Conservation (phyloP, 805 yeast genomes). For the Zygosaccharomyces kombuchaensis region DNA sequence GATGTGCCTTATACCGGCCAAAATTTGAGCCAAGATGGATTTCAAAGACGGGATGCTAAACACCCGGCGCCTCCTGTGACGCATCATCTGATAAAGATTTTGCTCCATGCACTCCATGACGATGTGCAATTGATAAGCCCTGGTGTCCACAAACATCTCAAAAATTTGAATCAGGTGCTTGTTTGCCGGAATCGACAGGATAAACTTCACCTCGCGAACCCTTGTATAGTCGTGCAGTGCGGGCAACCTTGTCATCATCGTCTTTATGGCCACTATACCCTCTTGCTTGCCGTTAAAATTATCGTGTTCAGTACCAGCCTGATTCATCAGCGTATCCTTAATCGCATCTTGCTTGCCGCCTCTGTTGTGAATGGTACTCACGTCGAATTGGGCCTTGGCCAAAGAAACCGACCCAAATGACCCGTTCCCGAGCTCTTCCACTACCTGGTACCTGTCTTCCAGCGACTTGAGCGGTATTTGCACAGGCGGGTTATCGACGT, state of each 20-base stretch:
- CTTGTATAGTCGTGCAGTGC: conserved; percentile 52
- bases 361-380: conserved; percentile 5
- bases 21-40: conserved; percentile 65
- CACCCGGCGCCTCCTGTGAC: conserved; percentile 47
- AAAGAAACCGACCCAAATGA: conserved; percentile 69
- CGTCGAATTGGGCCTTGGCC: conserved; percentile 45
- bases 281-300: conserved; percentile 34
- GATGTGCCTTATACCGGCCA: conserved; percentile 77
- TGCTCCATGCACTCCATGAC: conserved; percentile 88
- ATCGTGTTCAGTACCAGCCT: conserved; percentile 23
- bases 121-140: conserved; percentile 59
- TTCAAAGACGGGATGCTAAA: conserved; percentile 58
- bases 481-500: conserved; percentile 38
- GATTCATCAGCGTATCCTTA: conserved; percentile 48
- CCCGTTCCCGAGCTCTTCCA: conserved; percentile 63
- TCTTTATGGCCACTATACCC: conserved; percentile 71
- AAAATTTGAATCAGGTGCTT: conserved; percentile 65
- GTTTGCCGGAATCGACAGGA: conserved; percentile 65
- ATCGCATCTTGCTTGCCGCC: conserved; percentile 6
- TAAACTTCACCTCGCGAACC: conserved; percentile 65
- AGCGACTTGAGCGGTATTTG: conserved; percentile 44
- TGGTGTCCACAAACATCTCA: conserved; percentile 73
- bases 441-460: conserved; percentile 42
- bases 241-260: conserved; percentile 56
- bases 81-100: conserved; percentile 73